phyloP scores from a whole-genome alignment of 2,329 filamentous ascomycete species.

The Neopestalotiopsis sp. region DNA sequence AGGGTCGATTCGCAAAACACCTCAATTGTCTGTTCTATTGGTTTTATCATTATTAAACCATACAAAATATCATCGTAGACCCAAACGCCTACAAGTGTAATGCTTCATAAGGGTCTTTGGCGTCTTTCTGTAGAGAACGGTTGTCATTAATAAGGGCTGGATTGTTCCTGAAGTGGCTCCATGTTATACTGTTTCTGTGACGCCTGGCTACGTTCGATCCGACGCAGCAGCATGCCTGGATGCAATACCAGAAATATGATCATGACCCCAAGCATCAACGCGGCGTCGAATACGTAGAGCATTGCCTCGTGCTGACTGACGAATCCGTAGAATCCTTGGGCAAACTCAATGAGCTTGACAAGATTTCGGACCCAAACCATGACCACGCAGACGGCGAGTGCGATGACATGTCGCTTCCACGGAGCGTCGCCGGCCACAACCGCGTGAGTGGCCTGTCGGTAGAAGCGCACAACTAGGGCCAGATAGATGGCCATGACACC shows the following conservation, averaged over 20 bases:
- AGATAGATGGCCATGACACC: background rate
- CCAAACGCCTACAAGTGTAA: no score
- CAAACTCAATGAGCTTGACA: background rate
- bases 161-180: no score
- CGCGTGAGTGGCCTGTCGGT: background rate
- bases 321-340: conserved; percentile 3
- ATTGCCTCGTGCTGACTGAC: background rate
- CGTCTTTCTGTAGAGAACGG: no score
- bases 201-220: no score
- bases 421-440: background rate
- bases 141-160: no score
- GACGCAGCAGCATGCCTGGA: background rate
- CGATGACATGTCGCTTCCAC: background rate
- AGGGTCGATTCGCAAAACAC: no score
- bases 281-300: background rate
- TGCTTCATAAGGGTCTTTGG: no score
- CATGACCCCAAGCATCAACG: background rate
- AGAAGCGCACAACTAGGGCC: background rate
- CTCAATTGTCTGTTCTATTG: no score
- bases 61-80: no score
- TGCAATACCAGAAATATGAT: background rate
- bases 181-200: no score
- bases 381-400: background rate
- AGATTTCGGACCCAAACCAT: conserved; percentile 6
- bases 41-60: no score